Conservation (phyloP, 2,329 filamentous ascomycete species). For the Fusarium citri region DNA sequence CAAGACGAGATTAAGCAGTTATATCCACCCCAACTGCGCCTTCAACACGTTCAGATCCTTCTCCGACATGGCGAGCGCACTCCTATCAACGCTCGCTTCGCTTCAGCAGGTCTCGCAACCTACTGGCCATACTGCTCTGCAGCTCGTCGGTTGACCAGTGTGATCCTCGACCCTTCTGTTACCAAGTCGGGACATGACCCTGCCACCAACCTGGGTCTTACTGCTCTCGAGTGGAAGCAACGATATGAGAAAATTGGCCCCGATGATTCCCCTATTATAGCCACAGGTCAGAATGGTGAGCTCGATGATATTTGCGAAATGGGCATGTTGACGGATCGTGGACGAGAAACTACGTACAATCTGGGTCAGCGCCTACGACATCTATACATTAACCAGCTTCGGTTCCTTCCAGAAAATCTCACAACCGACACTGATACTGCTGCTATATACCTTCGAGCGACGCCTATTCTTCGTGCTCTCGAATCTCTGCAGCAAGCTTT, state of each 20-base stretch:
- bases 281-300: conserved; percentile 74
- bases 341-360: conserved; percentile 76
- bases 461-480: conserved; percentile 78
- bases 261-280: conserved; percentile 76
- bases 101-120: conserved; percentile 74
- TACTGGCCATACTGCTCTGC: conserved; percentile 93
- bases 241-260: conserved; percentile 84
- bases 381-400: conserved; percentile 80
- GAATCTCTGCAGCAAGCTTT: conserved; percentile 83
- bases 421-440: conserved; percentile 64
- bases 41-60: conserved; percentile 90
- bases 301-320: conserved; percentile 85
- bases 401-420: conserved; percentile 73
- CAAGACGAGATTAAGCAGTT: conserved; percentile 81
- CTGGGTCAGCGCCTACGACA: conserved; percentile 75
- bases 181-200: conserved; percentile 48
- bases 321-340: conserved; percentile 80
- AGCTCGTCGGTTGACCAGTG: conserved; percentile 73
- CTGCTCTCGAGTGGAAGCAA: conserved; percentile 70
- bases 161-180: conserved; percentile 58
- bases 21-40: conserved; percentile 82
- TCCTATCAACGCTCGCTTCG: conserved; percentile 88
- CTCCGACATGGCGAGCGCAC: conserved; percentile 85
- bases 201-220: conserved; percentile 50
- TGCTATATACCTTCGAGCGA: conserved; percentile 78